Evolutionary conservation across 768 basidiomycete species (phyloP), one percentile per base, ranked within the genome.

Genomic region (Leccinum barrowsii): DNA sequence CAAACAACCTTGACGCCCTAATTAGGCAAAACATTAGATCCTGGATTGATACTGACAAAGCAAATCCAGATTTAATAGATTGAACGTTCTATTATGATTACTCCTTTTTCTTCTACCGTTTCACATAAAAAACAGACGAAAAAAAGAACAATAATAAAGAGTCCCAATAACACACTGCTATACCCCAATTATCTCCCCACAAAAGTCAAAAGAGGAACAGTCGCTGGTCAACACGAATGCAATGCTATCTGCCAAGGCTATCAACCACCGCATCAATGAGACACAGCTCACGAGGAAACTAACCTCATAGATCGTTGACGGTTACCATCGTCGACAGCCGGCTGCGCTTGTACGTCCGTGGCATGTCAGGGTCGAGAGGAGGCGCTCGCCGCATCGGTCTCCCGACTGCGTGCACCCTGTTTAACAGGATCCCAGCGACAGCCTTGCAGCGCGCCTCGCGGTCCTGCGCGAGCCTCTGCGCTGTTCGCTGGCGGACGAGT

Each of bases 391-490:
- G 73, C 76, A 81, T 76, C 1, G 83, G 83, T 57, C 75, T 77
- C n/a, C 83, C 82, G 4, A 77, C 77, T 0, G 75, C 78, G 59
- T 79, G 78, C 35, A 82, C 78, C 21, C 84, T 75, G 63, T 80
- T 80, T 26, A 86, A 74, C 32, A 86, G 68, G 49, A 83, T 83
- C 19, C 81, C 82, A 2, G 85, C 85, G 1, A 86, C 83, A 54
- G 85, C 76, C 64, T 76, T 77, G 58, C 79, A 77, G 13, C 78
- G 74, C 5, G 76, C 74, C 56, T 77, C 77, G 59, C 68, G 73
- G 56, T 76, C 76, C 68, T 67, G 69, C 51, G 65, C 72, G 63
- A 67, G 61, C 37, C 71, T 48, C 47, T 71, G 72, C 4, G 72
- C 70, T 30, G 72, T 71, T 51, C 70, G 50, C 53, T 72, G 72